These are phyloP conservation scores for Parietaria judaica DNA, from an alignment of 306 rosid species.

Conservation along the genomic window DNA sequence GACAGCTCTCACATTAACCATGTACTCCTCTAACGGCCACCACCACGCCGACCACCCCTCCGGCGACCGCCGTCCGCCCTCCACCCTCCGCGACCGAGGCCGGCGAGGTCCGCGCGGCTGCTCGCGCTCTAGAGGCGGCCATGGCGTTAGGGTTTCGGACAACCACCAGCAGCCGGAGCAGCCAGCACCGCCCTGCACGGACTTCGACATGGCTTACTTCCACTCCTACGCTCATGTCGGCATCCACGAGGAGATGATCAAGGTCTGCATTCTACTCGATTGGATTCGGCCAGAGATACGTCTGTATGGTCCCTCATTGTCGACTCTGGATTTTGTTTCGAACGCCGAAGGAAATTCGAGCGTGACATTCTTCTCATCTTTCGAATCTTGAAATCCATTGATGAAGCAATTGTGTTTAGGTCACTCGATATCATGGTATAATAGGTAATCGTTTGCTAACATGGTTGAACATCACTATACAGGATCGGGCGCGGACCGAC, in stretches of 20 bases:
- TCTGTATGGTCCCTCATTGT: background rate
- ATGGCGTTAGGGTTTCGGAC: slow-evolving; percentile 63
- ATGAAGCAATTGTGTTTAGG: too few species aligned
- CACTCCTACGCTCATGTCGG: slow-evolving; percentile 94
- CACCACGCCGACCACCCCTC: slow-evolving; percentile 15
- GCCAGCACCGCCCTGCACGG: slow-evolving; percentile 66
- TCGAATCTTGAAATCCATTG: background rate
- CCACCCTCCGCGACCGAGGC: slow-evolving; percentile 35
- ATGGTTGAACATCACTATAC: slow-evolving; percentile 19
- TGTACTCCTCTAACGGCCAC: slow-evolving; percentile 45
- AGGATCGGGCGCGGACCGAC: slow-evolving; percentile 90
- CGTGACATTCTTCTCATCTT: background rate
- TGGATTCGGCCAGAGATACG: background rate
- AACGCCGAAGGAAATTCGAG: background rate
- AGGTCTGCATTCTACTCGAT: slow-evolving; percentile 32
- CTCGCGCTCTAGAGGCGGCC: slow-evolving; percentile 34
- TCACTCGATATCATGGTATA: background rate
- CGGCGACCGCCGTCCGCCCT: slow-evolving; percentile 18
- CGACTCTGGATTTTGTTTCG: background rate
- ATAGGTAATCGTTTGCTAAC: slow-evolving; percentile 1
- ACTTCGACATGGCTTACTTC: slow-evolving; percentile 88
- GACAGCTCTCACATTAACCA: slow-evolving; percentile 1
- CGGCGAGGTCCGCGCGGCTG: slow-evolving; percentile 54
- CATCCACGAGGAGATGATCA: slow-evolving; percentile 94
- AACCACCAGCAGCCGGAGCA: slow-evolving; percentile 20